Conservation (phyloP, 305 asterid species). For the Caryopteris hybrid region DNA sequence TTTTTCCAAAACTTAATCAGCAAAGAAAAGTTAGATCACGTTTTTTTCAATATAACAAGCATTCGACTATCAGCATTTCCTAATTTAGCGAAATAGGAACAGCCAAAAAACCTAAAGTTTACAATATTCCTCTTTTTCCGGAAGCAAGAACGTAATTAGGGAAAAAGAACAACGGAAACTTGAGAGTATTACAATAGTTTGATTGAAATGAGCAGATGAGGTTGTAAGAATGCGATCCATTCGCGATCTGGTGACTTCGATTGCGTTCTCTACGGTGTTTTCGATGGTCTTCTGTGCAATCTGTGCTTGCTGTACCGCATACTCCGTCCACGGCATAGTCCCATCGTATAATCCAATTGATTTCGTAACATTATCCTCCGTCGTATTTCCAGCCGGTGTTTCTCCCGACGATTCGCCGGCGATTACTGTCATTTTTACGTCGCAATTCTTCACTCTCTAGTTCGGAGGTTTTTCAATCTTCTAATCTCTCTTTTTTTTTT, state of each 20-base stretch:
- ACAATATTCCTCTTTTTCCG: neutral
- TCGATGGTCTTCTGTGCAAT: conserved; percentile 51
- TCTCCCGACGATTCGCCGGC: conserved; percentile 54
- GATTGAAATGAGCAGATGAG: conserved; percentile 74
- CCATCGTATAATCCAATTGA: conserved; percentile 29
- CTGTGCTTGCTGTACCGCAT: conserved; percentile 66
- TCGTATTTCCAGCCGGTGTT: conserved; percentile 16
- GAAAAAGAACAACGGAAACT: neutral
- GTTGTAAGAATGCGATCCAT: conserved; percentile 68
- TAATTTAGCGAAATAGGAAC: neutral
- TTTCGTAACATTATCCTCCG: conserved; percentile 18
- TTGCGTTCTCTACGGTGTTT: conserved; percentile 51
- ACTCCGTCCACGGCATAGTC: conserved; percentile 51
- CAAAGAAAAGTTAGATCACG: neutral
- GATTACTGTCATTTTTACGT: conserved; percentile 34
- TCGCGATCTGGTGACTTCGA: conserved; percentile 61
- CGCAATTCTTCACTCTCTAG: conserved; percentile 3
- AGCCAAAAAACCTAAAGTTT: neutral
- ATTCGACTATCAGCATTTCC: neutral
- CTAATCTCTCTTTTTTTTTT: too few relatives aligned
- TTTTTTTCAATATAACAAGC: neutral
- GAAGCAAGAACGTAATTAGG: neutral
- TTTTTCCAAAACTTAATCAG: neutral
- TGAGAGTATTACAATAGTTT: conserved; percentile 59
- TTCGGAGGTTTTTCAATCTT: neutral